Evolutionary conservation across 306 rosid genomes (phyloP), one percentile per base, ranked within the genome.

Genomic region (Prunus campanulata): DNA sequence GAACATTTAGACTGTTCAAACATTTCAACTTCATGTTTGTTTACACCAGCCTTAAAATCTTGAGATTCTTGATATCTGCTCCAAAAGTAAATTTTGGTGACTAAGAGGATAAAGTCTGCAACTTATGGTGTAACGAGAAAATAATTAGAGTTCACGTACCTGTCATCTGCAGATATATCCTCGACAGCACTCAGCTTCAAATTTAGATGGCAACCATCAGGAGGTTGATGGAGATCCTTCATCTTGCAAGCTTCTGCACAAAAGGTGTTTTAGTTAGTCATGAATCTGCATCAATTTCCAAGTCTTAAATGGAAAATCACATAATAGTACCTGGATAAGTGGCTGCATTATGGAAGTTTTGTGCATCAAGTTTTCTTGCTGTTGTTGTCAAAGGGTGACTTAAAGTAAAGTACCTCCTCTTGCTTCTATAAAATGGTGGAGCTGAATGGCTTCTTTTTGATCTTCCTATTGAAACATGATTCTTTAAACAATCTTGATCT

Each of bases 341-440:
- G 66, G 79, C 86, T 61, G 60, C 75, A 83, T 60, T 71, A 49
- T 68, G 73, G 72, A 83, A 77, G 55, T 71, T 79, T 74, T 35
- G 80, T 72, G 83, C 78, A 25, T 71, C 63, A 54, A 69, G 79
- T 44, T 82, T 79, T 76, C 76, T 56, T 46, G 80, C 81, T 77
- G 73, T 76, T 56, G n/a, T 57, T 62, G 76, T 56, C 30, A 74
- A 75, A 77, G 83, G 85, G 64, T 84, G 86, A 72, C 83, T 84
- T 73, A 88, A 84, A 74, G 88, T 79, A 77, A 69, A 60, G 79
- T 87, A 90, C 84, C 74, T 88, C 77, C 85, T 85, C 84, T 86
- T 92, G 39, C 89, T 71, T 85, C 82, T 85, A 77, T 82, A 69
- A 78, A 89, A 86, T 59, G 99, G 97, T 66, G 97, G 97, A 84